Conservation (phyloP, 2,329 filamentous ascomycete genomes). For the Ramularia collo-cygni region DNA sequence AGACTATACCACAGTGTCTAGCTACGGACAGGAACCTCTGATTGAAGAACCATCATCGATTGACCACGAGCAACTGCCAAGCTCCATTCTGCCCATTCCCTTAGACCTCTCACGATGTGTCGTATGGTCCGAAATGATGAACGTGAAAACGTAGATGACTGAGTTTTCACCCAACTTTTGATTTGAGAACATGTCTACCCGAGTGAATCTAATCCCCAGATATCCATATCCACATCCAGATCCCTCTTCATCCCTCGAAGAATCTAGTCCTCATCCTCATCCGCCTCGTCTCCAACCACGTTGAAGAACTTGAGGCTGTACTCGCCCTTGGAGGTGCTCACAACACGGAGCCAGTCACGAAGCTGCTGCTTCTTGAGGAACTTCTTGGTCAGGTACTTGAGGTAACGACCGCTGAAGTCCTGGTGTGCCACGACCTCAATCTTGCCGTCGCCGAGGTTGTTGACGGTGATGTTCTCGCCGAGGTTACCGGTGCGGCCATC, state of each 20-base stretch:
- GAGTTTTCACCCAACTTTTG: no score
- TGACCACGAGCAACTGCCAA: no score
- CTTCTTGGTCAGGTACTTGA: slow-evolving; percentile 99
- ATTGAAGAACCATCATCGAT: no score
- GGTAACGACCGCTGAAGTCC: slow-evolving; percentile 95
- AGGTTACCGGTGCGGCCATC: slow-evolving; percentile 98
- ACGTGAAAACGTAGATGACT: no score
- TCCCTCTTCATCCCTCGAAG: background rate
- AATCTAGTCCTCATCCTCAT: slow-evolving; percentile 94
- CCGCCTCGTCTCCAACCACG: slow-evolving; percentile 95
- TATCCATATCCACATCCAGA: background rate
- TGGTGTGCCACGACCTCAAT: slow-evolving; percentile 96
- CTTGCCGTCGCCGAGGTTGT: slow-evolving; percentile 90
- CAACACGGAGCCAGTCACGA: slow-evolving; percentile 98
- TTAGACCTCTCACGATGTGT: no score
- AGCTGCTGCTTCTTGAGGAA: slow-evolving; percentile 99
- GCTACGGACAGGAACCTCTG: no score
- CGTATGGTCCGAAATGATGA: no score
- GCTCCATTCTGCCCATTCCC: no score
- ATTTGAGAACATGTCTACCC: no score
- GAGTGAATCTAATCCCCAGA: no score
- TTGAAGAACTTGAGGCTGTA: slow-evolving; percentile 99
- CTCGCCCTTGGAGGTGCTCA: slow-evolving; percentile 94
- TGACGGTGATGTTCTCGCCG: slow-evolving; percentile 85
- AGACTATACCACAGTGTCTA: no score